Evolutionary conservation across 2,329 filamentous ascomycete species (phyloP).

Genomic region (Diplocarpon rosae): DNA sequence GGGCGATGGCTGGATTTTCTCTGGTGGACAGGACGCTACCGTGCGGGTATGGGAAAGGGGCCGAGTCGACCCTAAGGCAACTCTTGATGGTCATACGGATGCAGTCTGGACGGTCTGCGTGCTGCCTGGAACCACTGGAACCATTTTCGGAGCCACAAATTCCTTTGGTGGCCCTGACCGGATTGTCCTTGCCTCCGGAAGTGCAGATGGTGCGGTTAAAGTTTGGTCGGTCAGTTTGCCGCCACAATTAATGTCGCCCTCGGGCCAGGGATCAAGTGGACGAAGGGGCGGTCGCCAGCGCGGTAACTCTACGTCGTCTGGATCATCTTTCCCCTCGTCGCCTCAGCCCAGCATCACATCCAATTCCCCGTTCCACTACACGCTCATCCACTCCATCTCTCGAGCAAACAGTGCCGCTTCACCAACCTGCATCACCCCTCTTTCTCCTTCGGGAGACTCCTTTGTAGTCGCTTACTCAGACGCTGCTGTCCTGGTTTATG

Average conservation of each 20-base stretch:
- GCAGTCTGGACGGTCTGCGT: constrained; percentile 94
- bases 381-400: constrained; percentile 75
- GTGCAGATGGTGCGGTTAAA: constrained; percentile 81
- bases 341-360: constrained; percentile 83
- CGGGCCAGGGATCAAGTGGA: constrained; percentile 46
- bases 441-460: constrained; percentile 71
- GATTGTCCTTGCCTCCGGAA: constrained; percentile 81
- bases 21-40: constrained; percentile 86
- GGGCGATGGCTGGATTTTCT: constrained; percentile 97
- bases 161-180: constrained; percentile 73
- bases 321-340: constrained; percentile 80
- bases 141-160: constrained; percentile 66
- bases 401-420: constrained; percentile 58
- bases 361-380: constrained; percentile 76
- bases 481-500: constrained; percentile 81
- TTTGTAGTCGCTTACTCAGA: constrained; percentile 93
- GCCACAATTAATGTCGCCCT: constrained; percentile 69
- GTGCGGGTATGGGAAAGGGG: constrained; percentile 94
- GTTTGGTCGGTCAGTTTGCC: constrained; percentile 92
- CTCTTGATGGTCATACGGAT: constrained; percentile 87
- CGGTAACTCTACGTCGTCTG: constrained; percentile 88
- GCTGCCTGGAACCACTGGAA: constrained; percentile 69
- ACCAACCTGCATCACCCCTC: constrained; percentile 84
- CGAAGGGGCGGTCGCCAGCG: constrained; percentile 68
- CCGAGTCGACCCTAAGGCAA: constrained; percentile 88